Conservation (phyloP, 2,329 filamentous ascomycete species). For the Diplodia sapinea region DNA sequence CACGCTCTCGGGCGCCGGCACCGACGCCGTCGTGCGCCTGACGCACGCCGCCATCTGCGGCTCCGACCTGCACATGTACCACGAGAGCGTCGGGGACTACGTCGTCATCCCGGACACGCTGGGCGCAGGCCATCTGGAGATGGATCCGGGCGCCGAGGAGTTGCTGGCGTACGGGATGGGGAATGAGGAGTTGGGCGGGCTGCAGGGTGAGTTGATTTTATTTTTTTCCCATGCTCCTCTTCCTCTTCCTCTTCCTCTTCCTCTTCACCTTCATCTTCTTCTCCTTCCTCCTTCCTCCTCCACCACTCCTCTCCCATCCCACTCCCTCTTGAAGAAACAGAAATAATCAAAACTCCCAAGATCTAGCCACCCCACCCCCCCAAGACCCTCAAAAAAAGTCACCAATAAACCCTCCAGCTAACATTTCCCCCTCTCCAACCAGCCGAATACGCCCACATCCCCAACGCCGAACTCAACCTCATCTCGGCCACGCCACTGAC, state of each 20-base stretch:
- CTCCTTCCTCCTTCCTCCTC: not conserved
- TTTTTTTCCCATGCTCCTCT: too few species aligned
- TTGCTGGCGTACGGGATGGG: not conserved
- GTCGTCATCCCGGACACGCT: slow-evolving; percentile 33
- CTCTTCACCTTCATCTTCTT: too few species aligned
- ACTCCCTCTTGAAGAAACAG: too few species aligned
- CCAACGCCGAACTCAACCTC: slow-evolving; percentile 30
- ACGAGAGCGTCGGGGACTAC: slow-evolving; percentile 34
- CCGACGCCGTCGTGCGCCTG: slow-evolving; percentile 48
- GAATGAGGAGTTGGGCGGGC: not conserved
- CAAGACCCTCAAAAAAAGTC: not conserved
- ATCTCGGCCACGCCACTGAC: slow-evolving; percentile 6
- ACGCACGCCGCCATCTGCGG: slow-evolving; percentile 47
- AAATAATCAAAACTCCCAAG: too few species aligned
- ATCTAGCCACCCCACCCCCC: too few species aligned
- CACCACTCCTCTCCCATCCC: too few species aligned
- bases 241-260: too few species aligned
- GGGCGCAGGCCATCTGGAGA: slow-evolving; percentile 27
- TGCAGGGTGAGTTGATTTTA: not conserved
- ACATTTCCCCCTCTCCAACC: too few species aligned
- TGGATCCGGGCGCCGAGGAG: not conserved
- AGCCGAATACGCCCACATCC: slow-evolving; percentile 34
- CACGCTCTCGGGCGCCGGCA: slow-evolving; percentile 31
- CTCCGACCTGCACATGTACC: slow-evolving; percentile 47
- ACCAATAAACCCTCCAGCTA: not conserved